Conservation (phyloP, 805 yeast species). For the Lachancea nothofagi region DNA sequence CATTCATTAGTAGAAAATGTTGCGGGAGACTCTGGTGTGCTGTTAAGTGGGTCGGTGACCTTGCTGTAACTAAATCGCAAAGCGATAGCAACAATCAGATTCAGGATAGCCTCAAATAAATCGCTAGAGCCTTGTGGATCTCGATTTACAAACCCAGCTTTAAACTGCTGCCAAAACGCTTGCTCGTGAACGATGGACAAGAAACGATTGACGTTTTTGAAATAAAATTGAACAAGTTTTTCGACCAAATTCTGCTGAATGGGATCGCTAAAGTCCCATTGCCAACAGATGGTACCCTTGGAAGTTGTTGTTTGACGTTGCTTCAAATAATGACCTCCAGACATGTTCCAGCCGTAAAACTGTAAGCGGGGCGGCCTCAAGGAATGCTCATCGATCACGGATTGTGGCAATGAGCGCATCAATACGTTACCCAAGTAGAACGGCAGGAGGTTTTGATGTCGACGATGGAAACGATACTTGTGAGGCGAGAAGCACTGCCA, state of each 20-base stretch:
- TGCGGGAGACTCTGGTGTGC: constrained; percentile 3
- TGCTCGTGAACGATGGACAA: constrained; percentile 49
- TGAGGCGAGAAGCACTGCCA: constrained; percentile 32
- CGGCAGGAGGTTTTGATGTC: constrained; percentile 42
- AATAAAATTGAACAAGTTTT: constrained; percentile 37
- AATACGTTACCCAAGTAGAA: constrained; percentile 35
- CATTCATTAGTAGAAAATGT: constrained; percentile 7
- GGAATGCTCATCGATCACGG: constrained; percentile 29
- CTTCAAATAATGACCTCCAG: constrained; percentile 47
- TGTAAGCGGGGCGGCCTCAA: constrained; percentile 51
- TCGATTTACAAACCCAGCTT: constrained; percentile 25
- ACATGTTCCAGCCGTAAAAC: constrained; percentile 60
- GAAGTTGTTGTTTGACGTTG: constrained; percentile 22
- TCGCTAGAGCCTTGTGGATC: constrained; percentile 30
- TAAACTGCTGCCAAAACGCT: constrained; percentile 47
- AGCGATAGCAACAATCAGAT: constrained; percentile 44
- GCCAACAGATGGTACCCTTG: constrained; percentile 10
- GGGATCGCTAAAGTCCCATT: constrained; percentile 20
- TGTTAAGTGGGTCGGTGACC: not conserved
- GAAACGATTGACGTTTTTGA: constrained; percentile 47
- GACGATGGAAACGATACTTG: constrained; percentile 44
- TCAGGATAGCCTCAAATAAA: constrained; percentile 47
- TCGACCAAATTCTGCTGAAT: constrained; percentile 28
- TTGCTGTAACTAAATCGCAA: constrained; percentile 45
- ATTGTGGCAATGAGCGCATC: constrained; percentile 32